Evolutionary conservation across 148 eudicot species (phyloP).

Genomic region (Oxyria digyna): DNA sequence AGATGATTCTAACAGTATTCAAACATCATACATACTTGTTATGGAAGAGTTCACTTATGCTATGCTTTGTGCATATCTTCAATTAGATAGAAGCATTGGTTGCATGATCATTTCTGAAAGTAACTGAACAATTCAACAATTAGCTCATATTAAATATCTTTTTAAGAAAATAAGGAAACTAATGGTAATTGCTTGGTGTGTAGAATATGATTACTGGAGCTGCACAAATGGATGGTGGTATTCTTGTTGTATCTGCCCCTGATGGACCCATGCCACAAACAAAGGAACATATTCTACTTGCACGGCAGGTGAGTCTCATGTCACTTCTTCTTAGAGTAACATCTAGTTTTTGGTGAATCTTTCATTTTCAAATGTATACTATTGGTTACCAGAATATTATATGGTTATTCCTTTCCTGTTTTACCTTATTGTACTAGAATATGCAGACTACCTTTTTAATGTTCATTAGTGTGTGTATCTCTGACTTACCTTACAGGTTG

Average conservation of each 20-base stretch:
- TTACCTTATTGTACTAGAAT: not conserved
- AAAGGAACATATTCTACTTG: conserved; percentile 91
- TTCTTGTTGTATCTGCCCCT: conserved; percentile 90
- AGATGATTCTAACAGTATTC: not conserved
- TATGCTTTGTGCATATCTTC: not conserved
- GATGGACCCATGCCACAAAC: conserved; percentile 99
- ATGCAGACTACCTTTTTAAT: not conserved
- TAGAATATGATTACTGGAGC: conserved; percentile 99
- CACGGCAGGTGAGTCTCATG: conserved; percentile 54
- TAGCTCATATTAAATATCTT: not conserved
- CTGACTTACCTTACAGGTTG: conserved; percentile 44
- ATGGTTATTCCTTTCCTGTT: not conserved
- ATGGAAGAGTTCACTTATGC: not conserved
- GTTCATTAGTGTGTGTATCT: not conserved
- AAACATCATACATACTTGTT: not conserved
- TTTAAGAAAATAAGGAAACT: not conserved
- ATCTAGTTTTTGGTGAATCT: not conserved
- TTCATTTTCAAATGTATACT: not conserved
- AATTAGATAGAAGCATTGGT: not conserved
- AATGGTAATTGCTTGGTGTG: conserved; percentile 2
- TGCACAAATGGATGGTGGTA: conserved; percentile 98
- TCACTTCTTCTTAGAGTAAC: not conserved
- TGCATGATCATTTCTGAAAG: no score
- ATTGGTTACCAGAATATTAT: not conserved
- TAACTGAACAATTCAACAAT: not conserved